Evolutionary conservation across 2,329 filamentous ascomycete genomes (phyloP).

Genomic region (Fusarium equiseti): DNA sequence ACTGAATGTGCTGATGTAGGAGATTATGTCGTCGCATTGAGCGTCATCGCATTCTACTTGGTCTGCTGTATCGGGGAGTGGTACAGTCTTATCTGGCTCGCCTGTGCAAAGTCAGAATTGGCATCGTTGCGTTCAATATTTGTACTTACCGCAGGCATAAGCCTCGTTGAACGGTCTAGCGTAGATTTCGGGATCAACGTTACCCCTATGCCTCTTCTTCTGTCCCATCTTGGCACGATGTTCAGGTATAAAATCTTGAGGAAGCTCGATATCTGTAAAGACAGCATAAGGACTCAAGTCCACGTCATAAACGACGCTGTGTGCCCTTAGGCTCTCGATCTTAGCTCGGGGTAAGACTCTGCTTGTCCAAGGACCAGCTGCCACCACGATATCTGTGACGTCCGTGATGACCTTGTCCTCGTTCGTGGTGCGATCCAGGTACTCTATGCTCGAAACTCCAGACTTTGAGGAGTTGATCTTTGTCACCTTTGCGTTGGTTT

Average conservation of each 20-base stretch:
- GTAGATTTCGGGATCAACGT: constrained; percentile 92
- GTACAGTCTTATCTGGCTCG: constrained; percentile 81
- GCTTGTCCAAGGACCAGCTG: constrained; percentile 74
- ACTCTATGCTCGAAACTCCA: constrained; percentile 71
- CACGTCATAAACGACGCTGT: constrained; percentile 74
- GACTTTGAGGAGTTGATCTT: constrained; percentile 68
- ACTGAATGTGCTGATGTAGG: constrained; percentile 77
- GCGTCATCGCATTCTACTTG: constrained; percentile 79
- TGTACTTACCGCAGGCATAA: constrained; percentile 82
- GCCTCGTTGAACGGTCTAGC: constrained; percentile 88
- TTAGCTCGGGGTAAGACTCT: constrained; percentile 68
- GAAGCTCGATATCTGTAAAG: constrained; percentile 88
- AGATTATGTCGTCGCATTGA: constrained; percentile 86
- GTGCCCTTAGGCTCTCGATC: constrained; percentile 70
- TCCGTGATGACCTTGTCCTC: constrained; percentile 53
- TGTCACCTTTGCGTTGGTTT: constrained; percentile 75
- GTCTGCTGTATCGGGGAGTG: constrained; percentile 81
- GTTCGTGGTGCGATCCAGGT: constrained; percentile 62
- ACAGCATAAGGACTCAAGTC: constrained; percentile 79
- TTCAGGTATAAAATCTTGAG: constrained; percentile 69
- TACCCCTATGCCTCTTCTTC: constrained; percentile 67
- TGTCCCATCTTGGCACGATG: constrained; percentile 62
- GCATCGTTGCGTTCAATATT: neutral
- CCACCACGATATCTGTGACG: constrained; percentile 67
- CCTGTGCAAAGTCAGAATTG: constrained; percentile 52